Percentiles rank a stretch among this genome's conserved stretches.
Conservation (phyloP, 2,329 filamentous ascomycete genomes). For the Curvularia eragrostidis region DNA sequence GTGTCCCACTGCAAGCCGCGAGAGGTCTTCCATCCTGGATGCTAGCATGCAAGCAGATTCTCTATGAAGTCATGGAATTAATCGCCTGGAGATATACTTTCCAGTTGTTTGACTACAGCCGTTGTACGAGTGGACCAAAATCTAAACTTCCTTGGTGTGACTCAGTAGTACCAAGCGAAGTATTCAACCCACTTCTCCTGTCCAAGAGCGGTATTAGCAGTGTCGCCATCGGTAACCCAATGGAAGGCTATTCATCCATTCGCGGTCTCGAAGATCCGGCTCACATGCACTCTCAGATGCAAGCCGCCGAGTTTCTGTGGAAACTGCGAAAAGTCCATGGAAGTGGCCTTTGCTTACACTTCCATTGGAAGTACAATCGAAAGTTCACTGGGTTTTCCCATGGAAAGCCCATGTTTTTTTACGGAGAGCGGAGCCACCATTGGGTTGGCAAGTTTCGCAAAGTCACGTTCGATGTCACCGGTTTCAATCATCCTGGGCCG, state of each 20-base stretch:
- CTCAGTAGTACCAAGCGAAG: background rate
- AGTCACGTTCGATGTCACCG: background rate
- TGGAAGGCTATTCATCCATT: too few relatives aligned
- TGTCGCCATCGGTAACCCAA: background rate
- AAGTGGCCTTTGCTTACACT: background rate
- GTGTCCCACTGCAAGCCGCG: accelerated
- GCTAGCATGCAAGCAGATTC: background rate
- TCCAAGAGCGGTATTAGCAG: background rate
- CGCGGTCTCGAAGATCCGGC: too few relatives aligned
- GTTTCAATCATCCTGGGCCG: background rate
- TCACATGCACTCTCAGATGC: too few relatives aligned
- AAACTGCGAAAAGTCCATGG: background rate
- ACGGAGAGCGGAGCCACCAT: background rate
- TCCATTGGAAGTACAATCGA: background rate
- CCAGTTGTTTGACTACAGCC: too few relatives aligned
- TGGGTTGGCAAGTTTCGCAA: background rate
- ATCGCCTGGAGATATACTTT: background rate
- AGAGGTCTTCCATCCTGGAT: background rate
- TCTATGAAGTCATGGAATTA: background rate
- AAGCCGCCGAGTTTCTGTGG: background rate
- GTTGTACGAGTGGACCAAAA: too few relatives aligned
- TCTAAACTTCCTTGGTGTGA: too few relatives aligned
- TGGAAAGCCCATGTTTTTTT: background rate
- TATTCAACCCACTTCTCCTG: background rate
- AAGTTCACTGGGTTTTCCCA: too few relatives aligned